A percentile compares a stretch with the other conserved stretches of the same genome.
phyloP scores from a whole-genome alignment of 306 rosid species.

The Delonix regia region DNA sequence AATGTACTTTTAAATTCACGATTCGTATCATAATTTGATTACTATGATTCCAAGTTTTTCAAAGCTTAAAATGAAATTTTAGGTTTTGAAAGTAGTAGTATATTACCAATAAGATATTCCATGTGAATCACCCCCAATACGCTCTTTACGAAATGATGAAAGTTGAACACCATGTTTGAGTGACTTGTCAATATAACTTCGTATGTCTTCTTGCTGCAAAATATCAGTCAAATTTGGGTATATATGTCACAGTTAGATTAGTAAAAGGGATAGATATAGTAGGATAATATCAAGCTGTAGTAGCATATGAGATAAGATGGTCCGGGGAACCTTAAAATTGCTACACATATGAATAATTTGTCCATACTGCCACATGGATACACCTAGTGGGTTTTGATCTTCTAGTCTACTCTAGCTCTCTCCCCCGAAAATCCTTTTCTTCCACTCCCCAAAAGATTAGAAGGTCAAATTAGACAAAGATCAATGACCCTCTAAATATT shows the following conservation, averaged over 20 bases:
- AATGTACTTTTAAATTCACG: no score
- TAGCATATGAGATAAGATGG: neutral
- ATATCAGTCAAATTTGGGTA: slow-evolving; percentile 39
- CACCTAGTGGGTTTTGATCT: slow-evolving; percentile 5
- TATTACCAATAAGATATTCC: slow-evolving; percentile 89
- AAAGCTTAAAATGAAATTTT: slow-evolving; percentile 1
- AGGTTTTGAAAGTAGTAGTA: slow-evolving; percentile 24
- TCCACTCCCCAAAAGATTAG: slow-evolving; percentile 5
- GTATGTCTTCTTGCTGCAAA: slow-evolving; percentile 95
- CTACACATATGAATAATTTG: neutral
- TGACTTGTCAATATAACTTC: slow-evolving; percentile 84
- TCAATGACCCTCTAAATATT: slow-evolving; percentile 13
- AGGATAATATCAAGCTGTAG: slow-evolving; percentile 22
- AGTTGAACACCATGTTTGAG: slow-evolving; percentile 82
- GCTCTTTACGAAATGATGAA: slow-evolving; percentile 91
- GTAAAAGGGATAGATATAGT: slow-evolving; percentile 10
- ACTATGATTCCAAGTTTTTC: slow-evolving; percentile 24
- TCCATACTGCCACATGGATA: slow-evolving; percentile 5
- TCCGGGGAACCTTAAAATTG: neutral
- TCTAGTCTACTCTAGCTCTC: neutral
- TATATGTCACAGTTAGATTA: slow-evolving; percentile 8
- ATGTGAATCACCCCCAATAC: slow-evolving; percentile 86
- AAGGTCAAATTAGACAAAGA: slow-evolving; percentile 11
- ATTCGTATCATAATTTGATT: no score
- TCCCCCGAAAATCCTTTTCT: neutral